Base-by-base conservation (phyloP, 2,329 filamentous ascomycete species). In the Calonectria hawksworthii region DNA sequence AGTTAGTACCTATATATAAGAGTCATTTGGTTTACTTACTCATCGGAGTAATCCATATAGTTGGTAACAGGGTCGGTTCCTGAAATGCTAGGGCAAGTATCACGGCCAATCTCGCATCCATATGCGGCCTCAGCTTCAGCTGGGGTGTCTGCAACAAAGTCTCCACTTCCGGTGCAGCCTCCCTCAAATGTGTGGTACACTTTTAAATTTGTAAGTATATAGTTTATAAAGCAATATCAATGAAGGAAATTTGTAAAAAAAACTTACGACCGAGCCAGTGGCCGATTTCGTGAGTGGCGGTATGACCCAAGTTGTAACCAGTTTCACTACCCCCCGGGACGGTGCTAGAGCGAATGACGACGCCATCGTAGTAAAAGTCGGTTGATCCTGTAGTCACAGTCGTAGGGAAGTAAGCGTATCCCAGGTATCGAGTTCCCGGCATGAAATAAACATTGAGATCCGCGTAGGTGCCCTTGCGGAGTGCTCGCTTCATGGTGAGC, bases 401-500 rank as follows among this genome's bases (percentile, higher is more conserved):
- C 30, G 75, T 80, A 10, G 88, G 87, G 82, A 87, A 88, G 80
- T 86, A 86, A 83, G 87, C 88, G 80, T 87, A 88, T n/a, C 88
- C 88, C 1, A 79, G 78, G 63, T 77, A 78, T 0, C 50, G 44
- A 21, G 32, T 47, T 4, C 78, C 77, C 0, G 76, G 75, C 44
- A 77, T 32, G 56, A 85, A 83, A 72, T 87, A 85, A 50, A 87
- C 78, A 77, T 82, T 85, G 9, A 85, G 82, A n/a, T 80, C 80
- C 30, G 74, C 75, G 81, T 89, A 89, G 72, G 83, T 83, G 61
- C 88, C 88, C 81, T 86, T 84, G 74, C 86, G 87, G 13, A 89
- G 87, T 32, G 84, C 79, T 50, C 73, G 79, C 85, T 89, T 89
- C 87, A 89, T 89, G 3, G 77, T 82, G 67, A 83, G 68, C 73